phyloP scores from a whole-genome alignment of 1,284 basidiomycete species.

The Pisolithus thermaeus region DNA sequence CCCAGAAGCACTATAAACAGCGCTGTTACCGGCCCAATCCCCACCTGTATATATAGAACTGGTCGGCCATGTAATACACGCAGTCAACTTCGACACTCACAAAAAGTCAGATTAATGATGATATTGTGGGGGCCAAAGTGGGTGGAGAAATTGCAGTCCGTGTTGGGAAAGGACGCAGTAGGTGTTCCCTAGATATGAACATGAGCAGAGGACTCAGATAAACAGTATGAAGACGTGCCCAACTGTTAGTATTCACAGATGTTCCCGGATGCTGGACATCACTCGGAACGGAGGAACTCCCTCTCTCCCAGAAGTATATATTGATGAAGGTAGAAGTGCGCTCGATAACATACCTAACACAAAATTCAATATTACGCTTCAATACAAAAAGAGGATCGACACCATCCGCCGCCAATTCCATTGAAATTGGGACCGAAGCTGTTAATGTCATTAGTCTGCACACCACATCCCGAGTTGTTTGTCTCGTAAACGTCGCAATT shows the following conservation, averaged over 20 bases:
- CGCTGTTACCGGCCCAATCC: constrained; percentile 34
- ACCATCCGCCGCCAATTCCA: constrained; percentile 55
- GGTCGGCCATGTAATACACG: no score
- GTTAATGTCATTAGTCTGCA: constrained; percentile 36
- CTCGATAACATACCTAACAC: constrained; percentile 24
- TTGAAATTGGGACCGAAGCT: constrained; percentile 65
- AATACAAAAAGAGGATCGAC: neutral
- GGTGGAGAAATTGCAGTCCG: constrained; percentile 14
- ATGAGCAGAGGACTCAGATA: neutral
- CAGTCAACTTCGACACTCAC: constrained; percentile 5
- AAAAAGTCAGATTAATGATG: constrained; percentile 14
- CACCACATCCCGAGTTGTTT: constrained; percentile 63
- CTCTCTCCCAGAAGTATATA: constrained; percentile 22
- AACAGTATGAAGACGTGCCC: constrained; percentile 14
- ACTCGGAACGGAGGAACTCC: constrained; percentile 8
- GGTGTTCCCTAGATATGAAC: constrained; percentile 10
- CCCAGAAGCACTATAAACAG: constrained; percentile 22
- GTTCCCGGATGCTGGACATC: constrained; percentile 15
- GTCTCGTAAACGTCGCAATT: constrained; percentile 55
- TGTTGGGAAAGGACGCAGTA: constrained; percentile 16
- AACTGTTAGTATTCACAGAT: constrained; percentile 15
- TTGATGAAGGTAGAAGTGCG: constrained; percentile 17
- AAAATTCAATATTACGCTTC: neutral
- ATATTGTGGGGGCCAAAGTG: constrained; percentile 16
- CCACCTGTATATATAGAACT: constrained; percentile 25